These are phyloP conservation scores for Endotrypanum monterogeii DNA, from an alignment of 208 protist genomes.

Conservation along the genomic window DNA sequence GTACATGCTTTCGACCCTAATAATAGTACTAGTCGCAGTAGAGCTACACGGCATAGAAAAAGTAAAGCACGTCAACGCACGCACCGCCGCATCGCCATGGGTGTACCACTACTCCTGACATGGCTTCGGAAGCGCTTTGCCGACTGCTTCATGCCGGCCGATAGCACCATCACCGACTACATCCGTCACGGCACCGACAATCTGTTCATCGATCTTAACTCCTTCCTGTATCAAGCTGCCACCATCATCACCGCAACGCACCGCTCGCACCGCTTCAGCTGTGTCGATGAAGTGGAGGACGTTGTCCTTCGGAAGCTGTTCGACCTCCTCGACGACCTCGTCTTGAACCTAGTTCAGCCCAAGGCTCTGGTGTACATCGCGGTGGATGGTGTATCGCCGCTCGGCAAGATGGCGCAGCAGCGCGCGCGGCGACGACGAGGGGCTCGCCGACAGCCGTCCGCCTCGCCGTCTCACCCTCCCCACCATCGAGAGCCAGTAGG, in stretches of 20 bases:
- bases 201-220: slow-evolving; percentile 87
- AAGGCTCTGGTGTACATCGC: slow-evolving; percentile 96
- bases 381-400: slow-evolving; percentile 96
- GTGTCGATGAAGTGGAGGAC: slow-evolving; percentile 64
- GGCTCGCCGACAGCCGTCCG: slow-evolving; percentile 22
- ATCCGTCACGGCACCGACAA: slow-evolving; percentile 46
- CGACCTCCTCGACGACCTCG: slow-evolving; percentile 80
- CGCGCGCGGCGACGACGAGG: slow-evolving; percentile 91
- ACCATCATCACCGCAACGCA: slow-evolving; percentile 50
- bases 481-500: slow-evolving; percentile 9
- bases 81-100: slow-evolving; percentile 43
- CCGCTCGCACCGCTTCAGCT: slow-evolving; percentile 36
- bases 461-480: neutral
- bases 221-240: slow-evolving; percentile 82
- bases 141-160: slow-evolving; percentile 79
- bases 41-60: neutral
- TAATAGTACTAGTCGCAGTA: too few species aligned
- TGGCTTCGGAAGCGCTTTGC: slow-evolving; percentile 80
- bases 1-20: neutral
- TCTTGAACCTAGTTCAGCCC: slow-evolving; percentile 92
- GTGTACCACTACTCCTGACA: slow-evolving; percentile 85
- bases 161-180: slow-evolving; percentile 24
- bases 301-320: slow-evolving; percentile 71
- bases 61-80: neutral
- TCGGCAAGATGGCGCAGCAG: slow-evolving; percentile 99